Base-by-base conservation (phyloP, 305 asterid species). In the Fraxinus latifolia region DNA sequence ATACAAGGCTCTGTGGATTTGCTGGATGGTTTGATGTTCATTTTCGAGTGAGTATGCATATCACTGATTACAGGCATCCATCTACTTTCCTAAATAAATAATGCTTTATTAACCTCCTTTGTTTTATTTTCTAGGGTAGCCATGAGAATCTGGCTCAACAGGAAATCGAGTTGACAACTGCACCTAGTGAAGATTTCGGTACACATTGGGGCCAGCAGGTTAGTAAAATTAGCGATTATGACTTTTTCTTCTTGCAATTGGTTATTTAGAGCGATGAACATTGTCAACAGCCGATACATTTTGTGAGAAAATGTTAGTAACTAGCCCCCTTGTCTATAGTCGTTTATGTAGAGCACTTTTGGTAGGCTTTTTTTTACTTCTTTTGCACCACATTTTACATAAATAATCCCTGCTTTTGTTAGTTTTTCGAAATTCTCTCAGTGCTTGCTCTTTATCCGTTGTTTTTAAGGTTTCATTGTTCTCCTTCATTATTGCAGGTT, bases 161-260 rank as follows among this genome's bases (percentile, higher is more conserved):
- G 55, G 97, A 94, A 82, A 83, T 96, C 21, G 97, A 92, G 90
- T 83, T 96, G 92, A 83, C 95, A 65, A 93, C 99, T 84, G 97
- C 97, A 73, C 98, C 99, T 33, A 88, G 83, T 86, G 93, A 89
- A 76, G 89, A 91, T 76, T 77, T 25, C 34, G 90, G 94, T 23
- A 96, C 99, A 60, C 99, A 96, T 82, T 96, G 99, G 98, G 98
- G 98, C 79, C 98, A 96, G 85, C 98, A 94, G 97, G 99, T 95
- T 82, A 29, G 91, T 82, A 50, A 55, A 70, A 55, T n/a, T 58
- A 25, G 29, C 12, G 19, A 31, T 74, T 58, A 14, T 14, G 71
- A 4, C 77, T 12, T 71, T 50, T 47, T 47, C 29, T 77, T 71
- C n/a, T 55, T 23, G 31, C 74, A 44, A 70, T 65, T 50, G 33